Evolutionary conservation across 225 moss, liverwort and hornwort genomes (phyloP).

Genomic region (Climacium dendroides): DNA sequence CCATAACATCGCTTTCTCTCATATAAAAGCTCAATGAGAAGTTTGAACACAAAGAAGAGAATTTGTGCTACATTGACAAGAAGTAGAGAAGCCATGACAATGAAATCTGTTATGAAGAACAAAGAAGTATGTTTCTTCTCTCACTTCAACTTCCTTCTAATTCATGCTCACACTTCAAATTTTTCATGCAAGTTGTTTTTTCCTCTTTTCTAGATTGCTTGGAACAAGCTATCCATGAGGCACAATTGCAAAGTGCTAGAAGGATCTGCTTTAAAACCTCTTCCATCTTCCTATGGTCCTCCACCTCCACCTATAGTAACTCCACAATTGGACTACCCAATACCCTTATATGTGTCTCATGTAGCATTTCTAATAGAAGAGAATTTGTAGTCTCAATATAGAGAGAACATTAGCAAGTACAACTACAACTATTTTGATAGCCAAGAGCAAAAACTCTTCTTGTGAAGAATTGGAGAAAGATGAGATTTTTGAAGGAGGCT

Average conservation of each 20-base stretch:
- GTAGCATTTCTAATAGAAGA: neutral
- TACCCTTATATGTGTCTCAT: neutral
- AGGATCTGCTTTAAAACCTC: no score
- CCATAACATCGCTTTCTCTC: neutral
- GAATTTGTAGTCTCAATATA: neutral
- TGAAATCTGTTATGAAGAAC: neutral
- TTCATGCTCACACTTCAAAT: neutral
- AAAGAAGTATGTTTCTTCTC: neutral
- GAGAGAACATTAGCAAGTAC: neutral
- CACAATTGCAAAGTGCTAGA: no score
- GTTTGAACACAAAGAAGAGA: no score
- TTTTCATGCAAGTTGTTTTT: no score
- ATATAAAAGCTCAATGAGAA: neutral
- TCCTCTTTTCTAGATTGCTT: no score
- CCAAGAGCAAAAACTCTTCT: rapidly evolving
- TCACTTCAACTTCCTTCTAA: neutral
- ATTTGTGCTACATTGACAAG: no score
- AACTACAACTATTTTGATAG: neutral
- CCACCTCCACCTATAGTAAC: no score
- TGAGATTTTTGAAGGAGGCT: neutral
- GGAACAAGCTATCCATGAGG: rapidly evolving
- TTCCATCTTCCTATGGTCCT: no score
- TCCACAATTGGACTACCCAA: rapidly evolving
- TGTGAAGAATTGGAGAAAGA: neutral
- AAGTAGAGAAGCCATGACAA: neutral